A percentile compares a stretch with the other conserved stretches of the same genome.
phyloP scores from a whole-genome alignment of 2,329 filamentous ascomycete genomes.

The Colletotrichum musae region DNA sequence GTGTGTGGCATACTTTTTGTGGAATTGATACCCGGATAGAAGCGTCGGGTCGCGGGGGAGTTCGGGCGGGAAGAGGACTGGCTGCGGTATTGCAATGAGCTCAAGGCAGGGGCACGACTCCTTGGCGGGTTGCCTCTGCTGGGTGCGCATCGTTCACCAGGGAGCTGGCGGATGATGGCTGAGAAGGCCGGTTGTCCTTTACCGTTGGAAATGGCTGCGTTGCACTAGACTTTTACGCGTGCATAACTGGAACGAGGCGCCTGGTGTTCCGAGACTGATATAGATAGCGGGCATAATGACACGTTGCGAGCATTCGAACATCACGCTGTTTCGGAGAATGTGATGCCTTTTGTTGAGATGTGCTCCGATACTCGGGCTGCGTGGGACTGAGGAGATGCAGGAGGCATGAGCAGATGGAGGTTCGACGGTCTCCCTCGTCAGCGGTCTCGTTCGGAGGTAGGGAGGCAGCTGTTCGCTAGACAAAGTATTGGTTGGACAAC shows the following conservation, averaged over 20 bases:
- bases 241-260: conserved; percentile 36
- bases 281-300: conserved; percentile 41
- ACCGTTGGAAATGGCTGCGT: conserved; percentile 24
- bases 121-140: neutral
- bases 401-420: no score
- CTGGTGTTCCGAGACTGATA: conserved; percentile 40
- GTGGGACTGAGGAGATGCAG: no score
- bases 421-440: no score
- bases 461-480: no score
- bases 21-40: conserved; percentile 41
- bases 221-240: conserved; percentile 37
- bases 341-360: no score
- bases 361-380: no score
- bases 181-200: conserved; percentile 14
- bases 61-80: conserved; percentile 8
- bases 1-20: conserved; percentile 16
- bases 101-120: conserved; percentile 8
- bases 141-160: conserved; percentile 1
- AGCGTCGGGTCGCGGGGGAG: conserved; percentile 28
- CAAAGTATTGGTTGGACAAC: no score
- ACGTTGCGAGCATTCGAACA: conserved; percentile 3
- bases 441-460: no score
- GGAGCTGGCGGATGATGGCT: neutral
- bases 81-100: conserved; percentile 2
- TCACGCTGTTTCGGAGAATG: no score